phyloP scores from a whole-genome alignment of 352 stramenopile genomes.

The Aphanomyces invadans region DNA sequence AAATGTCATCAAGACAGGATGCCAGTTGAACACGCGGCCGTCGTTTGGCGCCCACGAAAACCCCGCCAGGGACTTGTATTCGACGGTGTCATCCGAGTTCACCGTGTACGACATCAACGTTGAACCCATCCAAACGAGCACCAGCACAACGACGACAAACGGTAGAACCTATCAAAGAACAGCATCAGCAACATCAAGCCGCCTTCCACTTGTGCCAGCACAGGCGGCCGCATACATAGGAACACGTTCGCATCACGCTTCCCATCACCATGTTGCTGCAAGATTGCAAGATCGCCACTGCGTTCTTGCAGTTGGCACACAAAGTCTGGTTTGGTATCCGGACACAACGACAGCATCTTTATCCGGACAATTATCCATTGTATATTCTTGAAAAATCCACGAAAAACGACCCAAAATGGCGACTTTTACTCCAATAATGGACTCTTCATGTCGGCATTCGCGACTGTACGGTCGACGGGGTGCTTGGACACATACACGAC shows the following conservation, averaged over 20 bases:
- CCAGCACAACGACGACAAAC: conserved; percentile 48
- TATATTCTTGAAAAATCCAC: no score
- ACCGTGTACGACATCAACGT: conserved; percentile 51
- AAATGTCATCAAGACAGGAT: conserved; percentile 80
- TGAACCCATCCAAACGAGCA: conserved; percentile 66
- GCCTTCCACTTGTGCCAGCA: neutral
- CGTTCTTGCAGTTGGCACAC: neutral
- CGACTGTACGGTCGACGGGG: neutral
- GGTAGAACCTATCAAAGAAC: conserved; percentile 38
- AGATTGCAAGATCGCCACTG: neutral
- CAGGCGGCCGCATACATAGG: neutral
- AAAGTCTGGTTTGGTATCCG: neutral
- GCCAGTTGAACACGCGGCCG: conserved; percentile 77
- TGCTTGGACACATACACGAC: conserved; percentile 49
- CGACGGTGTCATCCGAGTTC: conserved; percentile 34
- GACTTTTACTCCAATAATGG: neutral
- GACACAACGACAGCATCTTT: neutral
- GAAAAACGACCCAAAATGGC: no score
- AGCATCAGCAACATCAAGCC: neutral
- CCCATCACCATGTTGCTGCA: neutral
- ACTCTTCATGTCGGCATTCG: neutral
- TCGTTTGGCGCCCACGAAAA: conserved; percentile 64
- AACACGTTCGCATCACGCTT: neutral
- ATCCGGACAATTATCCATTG: no score
- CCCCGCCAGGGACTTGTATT: conserved; percentile 37